Base-by-base conservation (phyloP, 1,284 basidiomycete genomes). In the Boletus sp. region DNA sequence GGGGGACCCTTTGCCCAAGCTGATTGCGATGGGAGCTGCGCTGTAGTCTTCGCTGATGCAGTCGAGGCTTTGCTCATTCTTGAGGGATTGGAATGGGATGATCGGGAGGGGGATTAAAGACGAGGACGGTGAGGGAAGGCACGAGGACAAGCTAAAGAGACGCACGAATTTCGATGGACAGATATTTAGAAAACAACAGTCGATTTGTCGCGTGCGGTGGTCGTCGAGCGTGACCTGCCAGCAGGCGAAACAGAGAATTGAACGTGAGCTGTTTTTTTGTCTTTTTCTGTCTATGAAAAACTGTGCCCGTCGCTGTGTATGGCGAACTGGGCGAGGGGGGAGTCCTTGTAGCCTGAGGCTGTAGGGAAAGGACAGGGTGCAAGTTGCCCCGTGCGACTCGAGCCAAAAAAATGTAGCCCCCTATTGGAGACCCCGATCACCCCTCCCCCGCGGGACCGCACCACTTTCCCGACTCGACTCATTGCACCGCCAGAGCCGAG, bases 1-100 rank as follows among this genome's bases (percentile, higher is more conserved):
- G 87, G 88, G 49, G 87, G 87, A 68, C 88, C 87, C 76, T 71
- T 84, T 72, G 84, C 72, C 88, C 88, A 90, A 76, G 87, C 87
- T 72, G 85, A 88, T 76, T 81, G 78, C 73, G 75, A 66, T 64
- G 83, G 70, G 71, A 85, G 79, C 77, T 77, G 78, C 71, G 78
- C 62, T 70, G 78, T 74, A 75, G 73, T 80, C 80, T 84, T 88
- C 70, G 72, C 72, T 72, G 84, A 72, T 70, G 77, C 75, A 71
- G 82, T 79, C 59, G 85, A 81, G 71, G 79, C 77, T 81, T 84
- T 90, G 86, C 84, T 90, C 87, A 90, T 90, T 88, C 86, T 88
- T 56, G 23, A n/a, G 8, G 9, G 2, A 19, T 7, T 8, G 7
- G 32, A 30, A 27, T 22, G 29, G 43, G 14, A 29, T 33, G 58